A percentile compares a stretch with the other conserved stretches of the same genome.
Conservation (phyloP, 1,284 basidiomycete species). For the Fomitiporia mediterranea region DNA sequence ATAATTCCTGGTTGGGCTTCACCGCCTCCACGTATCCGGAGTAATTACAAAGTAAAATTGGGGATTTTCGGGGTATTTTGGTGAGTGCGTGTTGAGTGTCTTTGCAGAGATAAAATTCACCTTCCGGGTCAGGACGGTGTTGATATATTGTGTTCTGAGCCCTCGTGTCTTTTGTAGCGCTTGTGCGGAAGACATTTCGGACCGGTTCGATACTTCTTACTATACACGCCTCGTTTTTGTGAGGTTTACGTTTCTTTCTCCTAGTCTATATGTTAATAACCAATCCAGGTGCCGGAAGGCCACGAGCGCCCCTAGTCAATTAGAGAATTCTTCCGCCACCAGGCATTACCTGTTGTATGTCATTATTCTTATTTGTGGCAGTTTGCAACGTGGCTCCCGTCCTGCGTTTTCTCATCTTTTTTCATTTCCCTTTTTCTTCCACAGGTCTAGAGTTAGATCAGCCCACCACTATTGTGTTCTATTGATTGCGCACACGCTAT, state of each 20-base stretch:
- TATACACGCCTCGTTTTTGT: conserved; percentile 11
- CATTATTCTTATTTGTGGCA: conserved; percentile 13
- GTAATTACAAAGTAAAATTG: not conserved
- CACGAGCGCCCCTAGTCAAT: conserved; percentile 3
- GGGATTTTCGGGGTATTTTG: not conserved
- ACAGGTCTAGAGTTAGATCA: not conserved
- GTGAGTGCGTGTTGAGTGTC: not conserved
- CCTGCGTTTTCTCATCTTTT: conserved; percentile 15
- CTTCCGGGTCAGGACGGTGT: not conserved
- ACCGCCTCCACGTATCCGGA: not conserved
- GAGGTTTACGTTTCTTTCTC: conserved; percentile 9
- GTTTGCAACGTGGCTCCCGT: conserved; percentile 12
- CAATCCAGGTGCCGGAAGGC: conserved; percentile 12
- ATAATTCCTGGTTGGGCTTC: conserved; percentile 3
- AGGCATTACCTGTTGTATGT: conserved; percentile 18
- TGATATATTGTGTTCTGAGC: not conserved
- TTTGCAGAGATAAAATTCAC: too few species aligned
- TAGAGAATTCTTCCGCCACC: conserved; percentile 6
- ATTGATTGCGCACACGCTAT: conserved; percentile 46
- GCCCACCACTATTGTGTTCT: conserved; percentile 26
- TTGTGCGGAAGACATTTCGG: not conserved
- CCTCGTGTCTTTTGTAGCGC: not conserved
- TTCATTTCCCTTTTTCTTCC: conserved; percentile 13
- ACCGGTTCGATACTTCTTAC: conserved; percentile 5
- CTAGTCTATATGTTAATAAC: conserved; percentile 10